These are phyloP conservation scores for Mortierella sp. DNA, from an alignment of 371 early-diverging fungal species.

Conservation along the genomic window DNA sequence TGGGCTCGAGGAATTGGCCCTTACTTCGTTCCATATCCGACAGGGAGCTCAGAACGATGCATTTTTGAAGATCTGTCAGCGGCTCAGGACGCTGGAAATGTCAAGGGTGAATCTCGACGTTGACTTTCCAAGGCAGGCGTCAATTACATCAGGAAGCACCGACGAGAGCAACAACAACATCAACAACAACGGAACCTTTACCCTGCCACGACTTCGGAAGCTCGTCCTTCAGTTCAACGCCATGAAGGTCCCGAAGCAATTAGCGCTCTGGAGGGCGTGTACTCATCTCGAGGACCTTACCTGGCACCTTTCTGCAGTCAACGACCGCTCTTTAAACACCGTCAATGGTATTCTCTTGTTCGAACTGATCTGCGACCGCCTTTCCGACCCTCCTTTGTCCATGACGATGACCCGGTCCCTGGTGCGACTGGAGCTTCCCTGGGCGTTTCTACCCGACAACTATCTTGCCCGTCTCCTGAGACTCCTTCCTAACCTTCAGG, in stretches of 20 bases:
- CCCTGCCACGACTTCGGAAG: background rate
- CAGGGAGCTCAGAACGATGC: background rate
- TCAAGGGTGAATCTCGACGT: background rate
- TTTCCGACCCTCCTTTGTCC: background rate
- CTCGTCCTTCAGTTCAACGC: background rate
- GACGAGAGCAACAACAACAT: background rate
- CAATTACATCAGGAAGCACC: too few relatives aligned
- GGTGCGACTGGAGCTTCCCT: background rate
- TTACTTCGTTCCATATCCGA: background rate
- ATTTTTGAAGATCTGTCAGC: background rate
- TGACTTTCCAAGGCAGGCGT: background rate
- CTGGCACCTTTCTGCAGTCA: background rate
- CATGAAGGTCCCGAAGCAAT: background rate
- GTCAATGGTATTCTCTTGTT: background rate
- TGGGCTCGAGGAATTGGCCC: background rate
- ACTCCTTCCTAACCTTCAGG: background rate
- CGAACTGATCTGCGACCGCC: background rate
- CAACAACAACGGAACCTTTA: background rate
- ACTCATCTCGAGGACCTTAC: background rate
- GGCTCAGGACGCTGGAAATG: background rate
- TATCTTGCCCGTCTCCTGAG: background rate
- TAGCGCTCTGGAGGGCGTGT: background rate
- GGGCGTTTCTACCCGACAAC: background rate
- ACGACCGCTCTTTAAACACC: too few relatives aligned
- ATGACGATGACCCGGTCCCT: background rate